These are phyloP conservation scores for Fraxinus sp. DNA, from an alignment of 305 asterid genomes.

Conservation along the genomic window DNA sequence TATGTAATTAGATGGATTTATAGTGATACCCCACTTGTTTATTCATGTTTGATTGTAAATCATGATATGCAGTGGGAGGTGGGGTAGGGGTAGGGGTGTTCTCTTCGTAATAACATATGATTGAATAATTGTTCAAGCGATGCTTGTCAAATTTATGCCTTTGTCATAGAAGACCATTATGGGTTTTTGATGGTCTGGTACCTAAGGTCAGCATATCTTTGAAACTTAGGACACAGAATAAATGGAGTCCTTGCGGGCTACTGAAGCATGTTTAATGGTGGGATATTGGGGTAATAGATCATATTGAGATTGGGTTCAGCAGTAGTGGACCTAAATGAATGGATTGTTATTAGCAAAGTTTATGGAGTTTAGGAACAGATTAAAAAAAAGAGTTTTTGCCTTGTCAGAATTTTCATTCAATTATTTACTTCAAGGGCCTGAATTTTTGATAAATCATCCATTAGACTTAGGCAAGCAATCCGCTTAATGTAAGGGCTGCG, in stretches of 20 bases:
- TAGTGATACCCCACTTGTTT: neutral
- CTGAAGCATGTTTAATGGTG: neutral
- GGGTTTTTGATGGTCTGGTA: neutral
- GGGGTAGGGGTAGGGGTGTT: neutral
- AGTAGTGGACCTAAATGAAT: neutral
- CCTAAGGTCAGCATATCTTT: neutral
- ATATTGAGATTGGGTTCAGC: neutral
- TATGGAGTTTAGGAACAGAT: neutral
- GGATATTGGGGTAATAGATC: neutral
- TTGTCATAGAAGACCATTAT: neutral
- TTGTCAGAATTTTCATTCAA: neutral
- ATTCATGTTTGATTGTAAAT: neutral
- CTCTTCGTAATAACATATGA: neutral
- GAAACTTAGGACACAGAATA: neutral
- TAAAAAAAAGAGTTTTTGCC: neutral
- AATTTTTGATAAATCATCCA: neutral
- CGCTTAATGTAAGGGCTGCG: neutral
- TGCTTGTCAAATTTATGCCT: neutral
- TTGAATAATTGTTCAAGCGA: neutral
- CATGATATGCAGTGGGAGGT: neutral
- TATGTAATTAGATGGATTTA: neutral
- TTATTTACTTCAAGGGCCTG: neutral
- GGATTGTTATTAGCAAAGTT: neutral
- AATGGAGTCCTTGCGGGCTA: neutral
- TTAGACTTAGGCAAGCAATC: neutral